Base-by-base conservation (phyloP, 2,329 filamentous ascomycete genomes). In the Fusarium fracticaudum region DNA sequence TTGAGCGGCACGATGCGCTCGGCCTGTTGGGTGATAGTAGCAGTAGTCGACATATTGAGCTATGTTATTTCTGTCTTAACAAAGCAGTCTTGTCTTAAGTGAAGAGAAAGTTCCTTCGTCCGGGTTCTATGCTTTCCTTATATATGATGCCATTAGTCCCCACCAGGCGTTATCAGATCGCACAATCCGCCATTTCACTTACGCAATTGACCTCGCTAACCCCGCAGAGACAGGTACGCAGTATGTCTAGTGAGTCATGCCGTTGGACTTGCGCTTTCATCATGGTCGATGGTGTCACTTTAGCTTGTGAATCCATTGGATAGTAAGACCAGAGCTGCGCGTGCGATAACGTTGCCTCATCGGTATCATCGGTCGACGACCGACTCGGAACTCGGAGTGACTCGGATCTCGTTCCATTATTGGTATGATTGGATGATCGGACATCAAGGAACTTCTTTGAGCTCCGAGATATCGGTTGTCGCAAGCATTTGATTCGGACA, bases 1-100 rank as follows among this genome's bases (percentile, higher is more conserved):
- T 15, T 59, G 14, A 70, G 20, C 6, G 67, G 66, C 10, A 69
- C 60, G 3, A 55, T 65, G n/a, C 66, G 51, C 29, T 70, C 60
- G 2, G 64, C 53, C 22, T 70, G 35, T 26, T 50, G 53, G 4
- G 53, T 64, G 14, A 61, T 59, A 1, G 60, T 57, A 1, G 59
- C 37, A 24, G 67, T 62, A 24, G 57, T 64, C 17, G 66, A 69
- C 66, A 69, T 69, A 2, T 12, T 66, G 4, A 14, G 6, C 17
- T 24, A 9, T 37, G 15, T 37, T 37, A 18, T 37, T 4, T 5
- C 1, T 51, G 11, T 51, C 20, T 9, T 31, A 9, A 11, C 18
- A 37, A 37, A 15, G 0, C 13, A 24, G 2, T 15, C 33, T 37
- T 53, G 13, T 37, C 18, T 17, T 24, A 4, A 24, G n/a, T 48